Percentiles rank a stretch among this genome's conserved stretches.
phyloP scores from a whole-genome alignment of 257 asterid species.

The Buddleja alternifolia region DNA sequence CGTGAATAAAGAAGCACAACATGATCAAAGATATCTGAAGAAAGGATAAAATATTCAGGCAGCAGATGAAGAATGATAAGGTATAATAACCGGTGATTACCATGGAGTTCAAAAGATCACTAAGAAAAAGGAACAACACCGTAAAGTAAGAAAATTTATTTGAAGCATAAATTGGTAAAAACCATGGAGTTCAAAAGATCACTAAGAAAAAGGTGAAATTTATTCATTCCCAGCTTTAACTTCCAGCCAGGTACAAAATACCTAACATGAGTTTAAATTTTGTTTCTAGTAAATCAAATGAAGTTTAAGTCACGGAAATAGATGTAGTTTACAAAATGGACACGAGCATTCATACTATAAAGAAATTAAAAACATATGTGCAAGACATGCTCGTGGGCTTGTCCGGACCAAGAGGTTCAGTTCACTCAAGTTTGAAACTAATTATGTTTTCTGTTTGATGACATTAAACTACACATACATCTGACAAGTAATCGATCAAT shows the following conservation, averaged over 20 bases:
- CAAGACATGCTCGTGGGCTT: not conserved
- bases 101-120: no score
- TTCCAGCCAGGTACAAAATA: not conserved
- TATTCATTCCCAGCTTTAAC: conserved; percentile 6
- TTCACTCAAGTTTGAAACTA: not conserved
- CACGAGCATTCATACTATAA: not conserved
- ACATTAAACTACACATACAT: no score
- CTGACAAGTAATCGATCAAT: no score
- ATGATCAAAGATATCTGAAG: no score
- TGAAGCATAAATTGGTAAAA: conserved; percentile 22
- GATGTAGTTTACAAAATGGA: conserved; percentile 2
- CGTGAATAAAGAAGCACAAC: no score
- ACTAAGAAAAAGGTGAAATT: no score
- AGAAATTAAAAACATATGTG: not conserved
- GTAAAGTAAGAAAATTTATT: conserved; percentile 13
- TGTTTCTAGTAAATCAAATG: not conserved
- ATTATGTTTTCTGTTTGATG: not conserved
- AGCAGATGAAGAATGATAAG: no score
- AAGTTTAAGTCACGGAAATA: not conserved
- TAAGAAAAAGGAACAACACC: no score
- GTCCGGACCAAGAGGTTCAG: no score
- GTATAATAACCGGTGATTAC: no score
- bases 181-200: not conserved
- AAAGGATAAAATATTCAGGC: no score
- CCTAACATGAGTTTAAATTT: not conserved